phyloP scores from a whole-genome alignment of 805 yeast genomes.

The Kuraishia capsulata region DNA sequence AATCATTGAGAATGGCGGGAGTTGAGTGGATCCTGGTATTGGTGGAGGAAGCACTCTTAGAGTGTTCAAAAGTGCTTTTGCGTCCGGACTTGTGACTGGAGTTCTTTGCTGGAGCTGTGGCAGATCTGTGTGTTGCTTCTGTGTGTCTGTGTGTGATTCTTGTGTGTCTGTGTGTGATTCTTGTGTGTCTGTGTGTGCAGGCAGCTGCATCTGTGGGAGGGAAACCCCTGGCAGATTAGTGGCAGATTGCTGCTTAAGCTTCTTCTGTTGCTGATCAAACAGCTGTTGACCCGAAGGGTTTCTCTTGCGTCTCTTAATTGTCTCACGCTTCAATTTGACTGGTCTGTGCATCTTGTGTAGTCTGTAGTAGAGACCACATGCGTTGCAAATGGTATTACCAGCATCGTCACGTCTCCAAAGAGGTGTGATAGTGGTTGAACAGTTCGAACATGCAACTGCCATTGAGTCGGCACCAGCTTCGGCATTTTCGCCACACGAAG shows the following conservation, averaged over 20 bases:
- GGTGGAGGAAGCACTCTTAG: background rate
- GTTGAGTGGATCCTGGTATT: background rate
- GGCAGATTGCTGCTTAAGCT: background rate
- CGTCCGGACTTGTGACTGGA: background rate
- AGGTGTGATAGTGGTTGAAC: constrained; percentile 81
- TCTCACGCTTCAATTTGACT: constrained; percentile 58
- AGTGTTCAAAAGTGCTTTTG: background rate
- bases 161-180: no score
- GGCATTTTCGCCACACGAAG: background rate
- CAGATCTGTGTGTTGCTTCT: no score
- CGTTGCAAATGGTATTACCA: constrained; percentile 82
- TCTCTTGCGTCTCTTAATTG: constrained; percentile 62
- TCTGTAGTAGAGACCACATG: constrained; percentile 73
- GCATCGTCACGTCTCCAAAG: constrained; percentile 77
- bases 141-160: no score
- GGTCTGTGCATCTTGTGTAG: constrained; percentile 76
- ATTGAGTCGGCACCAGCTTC: constrained; percentile 27
- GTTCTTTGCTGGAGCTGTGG: background rate
- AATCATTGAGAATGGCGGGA: background rate
- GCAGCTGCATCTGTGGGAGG: no score
- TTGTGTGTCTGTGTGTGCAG: no score
- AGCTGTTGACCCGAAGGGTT: background rate
- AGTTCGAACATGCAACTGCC: constrained; percentile 74
- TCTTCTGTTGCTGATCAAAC: background rate
- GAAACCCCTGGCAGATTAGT: background rate